These are phyloP conservation scores for Angomonas deanei DNA, from an alignment of 208 protist genomes.

Conservation along the genomic window DNA sequence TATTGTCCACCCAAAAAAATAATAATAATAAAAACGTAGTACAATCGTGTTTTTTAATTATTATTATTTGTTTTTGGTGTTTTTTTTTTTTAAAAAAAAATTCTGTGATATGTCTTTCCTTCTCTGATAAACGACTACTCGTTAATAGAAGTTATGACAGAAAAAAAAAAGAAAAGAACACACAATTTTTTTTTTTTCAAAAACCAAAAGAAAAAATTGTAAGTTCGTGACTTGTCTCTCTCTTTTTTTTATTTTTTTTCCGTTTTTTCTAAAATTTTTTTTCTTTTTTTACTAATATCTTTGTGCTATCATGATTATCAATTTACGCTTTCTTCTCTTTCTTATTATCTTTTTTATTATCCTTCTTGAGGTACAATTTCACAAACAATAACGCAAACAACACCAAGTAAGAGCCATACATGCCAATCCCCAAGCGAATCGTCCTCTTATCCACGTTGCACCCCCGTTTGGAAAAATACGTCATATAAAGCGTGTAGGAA, in stretches of 20 bases:
- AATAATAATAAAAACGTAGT: too few species aligned
- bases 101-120: too few species aligned
- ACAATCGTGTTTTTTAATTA: too few species aligned
- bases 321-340: slow-evolving; percentile 8
- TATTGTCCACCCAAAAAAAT: neutral
- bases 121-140: too few species aligned
- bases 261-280: too few species aligned
- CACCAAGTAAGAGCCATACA: slow-evolving; percentile 85
- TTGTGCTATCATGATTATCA: too few species aligned
- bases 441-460: slow-evolving; percentile 39
- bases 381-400: slow-evolving; percentile 81
- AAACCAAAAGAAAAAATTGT: too few species aligned
- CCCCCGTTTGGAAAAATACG: slow-evolving; percentile 20
- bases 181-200: neutral
- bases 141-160: too few species aligned
- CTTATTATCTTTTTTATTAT: slow-evolving; percentile 1
- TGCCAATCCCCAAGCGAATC: slow-evolving; percentile 39
- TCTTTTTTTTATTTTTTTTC: neutral
- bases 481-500: slow-evolving; percentile 28
- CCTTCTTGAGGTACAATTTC: slow-evolving; percentile 37
- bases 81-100: too few species aligned
- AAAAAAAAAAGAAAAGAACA: too few species aligned
- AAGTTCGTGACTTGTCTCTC: too few species aligned
- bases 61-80: too few species aligned
- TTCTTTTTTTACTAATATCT: neutral